Conservation (phyloP, 805 yeast genomes). For the Candida verbasci region DNA sequence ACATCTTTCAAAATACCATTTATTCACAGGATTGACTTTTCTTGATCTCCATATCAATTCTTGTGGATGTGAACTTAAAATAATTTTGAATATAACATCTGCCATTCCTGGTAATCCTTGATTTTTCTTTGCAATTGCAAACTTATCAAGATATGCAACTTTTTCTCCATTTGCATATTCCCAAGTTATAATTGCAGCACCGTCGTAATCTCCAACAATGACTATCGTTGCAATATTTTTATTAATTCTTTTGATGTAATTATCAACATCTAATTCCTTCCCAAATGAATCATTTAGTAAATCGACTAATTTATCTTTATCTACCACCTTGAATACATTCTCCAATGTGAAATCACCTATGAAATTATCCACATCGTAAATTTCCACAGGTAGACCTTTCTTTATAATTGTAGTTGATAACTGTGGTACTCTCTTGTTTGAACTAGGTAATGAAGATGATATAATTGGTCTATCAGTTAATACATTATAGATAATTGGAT, state of each 20-base stretch:
- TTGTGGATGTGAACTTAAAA: slow-evolving; percentile 61
- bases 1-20: slow-evolving; percentile 95
- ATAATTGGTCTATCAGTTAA: slow-evolving; percentile 88
- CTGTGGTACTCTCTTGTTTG: slow-evolving; percentile 48
- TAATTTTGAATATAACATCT: slow-evolving; percentile 82
- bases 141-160: slow-evolving; percentile 85
- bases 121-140: slow-evolving; percentile 77
- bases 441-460: slow-evolving; percentile 83
- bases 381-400: slow-evolving; percentile 61
- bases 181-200: slow-evolving; percentile 89
- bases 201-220: slow-evolving; percentile 91
- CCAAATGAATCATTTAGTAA: slow-evolving; percentile 81
- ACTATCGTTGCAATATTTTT: slow-evolving; percentile 69
- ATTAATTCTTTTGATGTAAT: slow-evolving; percentile 64
- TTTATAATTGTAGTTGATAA: slow-evolving; percentile 76
- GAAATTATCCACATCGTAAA: slow-evolving; percentile 29
- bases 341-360: slow-evolving; percentile 34
- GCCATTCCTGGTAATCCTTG: slow-evolving; percentile 95
- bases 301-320: slow-evolving; percentile 50
- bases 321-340: slow-evolving; percentile 40
- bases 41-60: slow-evolving; percentile 91
- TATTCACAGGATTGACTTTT: slow-evolving; percentile 82
- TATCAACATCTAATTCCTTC: slow-evolving; percentile 56
- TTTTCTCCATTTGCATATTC: slow-evolving; percentile 38
- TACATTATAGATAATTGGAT: slow-evolving; percentile 86